phyloP scores from a whole-genome alignment of 768 basidiomycete genomes.

The Chalciporus chontae region DNA sequence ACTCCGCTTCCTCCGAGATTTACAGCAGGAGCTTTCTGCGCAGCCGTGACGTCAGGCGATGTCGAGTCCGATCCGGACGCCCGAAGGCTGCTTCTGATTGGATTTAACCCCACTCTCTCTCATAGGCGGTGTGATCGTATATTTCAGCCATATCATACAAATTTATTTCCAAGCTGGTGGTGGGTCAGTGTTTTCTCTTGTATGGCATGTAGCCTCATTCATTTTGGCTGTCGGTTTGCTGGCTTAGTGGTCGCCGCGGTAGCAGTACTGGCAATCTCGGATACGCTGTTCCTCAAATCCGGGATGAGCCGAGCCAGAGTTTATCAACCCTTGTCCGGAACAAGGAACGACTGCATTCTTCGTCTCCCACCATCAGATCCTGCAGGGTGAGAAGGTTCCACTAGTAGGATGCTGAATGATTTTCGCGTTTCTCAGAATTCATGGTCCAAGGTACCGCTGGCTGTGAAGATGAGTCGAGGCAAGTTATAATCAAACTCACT shows the following conservation, averaged over 20 bases:
- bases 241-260: neutral
- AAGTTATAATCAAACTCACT: too few species aligned
- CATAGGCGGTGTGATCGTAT: neutral
- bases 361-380: neutral
- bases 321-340: too few species aligned
- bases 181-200: neutral
- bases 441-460: too few species aligned
- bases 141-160: too few species aligned
- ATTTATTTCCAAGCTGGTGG: neutral
- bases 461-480: too few species aligned
- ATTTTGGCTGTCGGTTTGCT: neutral
- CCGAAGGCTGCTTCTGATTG: neutral
- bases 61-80: neutral
- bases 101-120: neutral
- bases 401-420: neutral
- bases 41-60: conserved; percentile 27
- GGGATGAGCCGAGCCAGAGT: neutral
- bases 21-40: conserved; percentile 14
- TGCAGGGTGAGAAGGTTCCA: neutral
- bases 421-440: neutral
- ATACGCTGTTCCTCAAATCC: too few species aligned
- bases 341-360: too few species aligned
- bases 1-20: conserved; percentile 4
- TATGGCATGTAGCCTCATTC: too few species aligned
- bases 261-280: conserved; percentile 11